Conservation (phyloP, 1,284 basidiomycete genomes). For the Boletus sp. region DNA sequence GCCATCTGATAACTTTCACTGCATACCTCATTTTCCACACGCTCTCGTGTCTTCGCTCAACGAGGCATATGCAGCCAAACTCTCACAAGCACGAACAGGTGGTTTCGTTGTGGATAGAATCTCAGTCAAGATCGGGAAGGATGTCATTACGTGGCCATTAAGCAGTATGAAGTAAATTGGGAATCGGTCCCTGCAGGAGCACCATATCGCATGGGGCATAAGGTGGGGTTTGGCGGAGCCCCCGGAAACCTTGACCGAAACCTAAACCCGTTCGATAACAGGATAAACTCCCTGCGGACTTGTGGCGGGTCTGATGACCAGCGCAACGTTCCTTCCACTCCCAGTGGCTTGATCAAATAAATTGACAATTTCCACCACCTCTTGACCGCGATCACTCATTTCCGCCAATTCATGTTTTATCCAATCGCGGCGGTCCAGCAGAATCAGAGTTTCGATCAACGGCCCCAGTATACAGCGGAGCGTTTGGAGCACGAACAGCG, state of each 20-base stretch:
- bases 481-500: slow-evolving; percentile 44
- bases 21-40: slow-evolving; percentile 50
- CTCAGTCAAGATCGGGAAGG: slow-evolving; percentile 64
- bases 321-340: slow-evolving; percentile 61
- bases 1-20: slow-evolving; percentile 31
- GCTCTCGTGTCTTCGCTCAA: slow-evolving; percentile 48
- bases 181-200: slow-evolving; percentile 13
- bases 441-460: slow-evolving; percentile 45
- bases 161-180: slow-evolving; percentile 25
- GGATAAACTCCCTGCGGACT: slow-evolving; percentile 5
- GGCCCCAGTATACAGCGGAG: slow-evolving; percentile 51
- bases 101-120: slow-evolving; percentile 51
- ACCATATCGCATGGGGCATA: slow-evolving; percentile 6
- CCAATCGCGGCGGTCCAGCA: slow-evolving; percentile 48
- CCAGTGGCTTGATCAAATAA: slow-evolving; percentile 64
- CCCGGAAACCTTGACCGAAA: no score
- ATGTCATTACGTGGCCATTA: slow-evolving; percentile 47
- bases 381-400: slow-evolving; percentile 26
- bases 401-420: slow-evolving; percentile 35
- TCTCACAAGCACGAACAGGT: slow-evolving; percentile 44
- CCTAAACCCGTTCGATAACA: slow-evolving; percentile 7
- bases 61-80: slow-evolving; percentile 38
- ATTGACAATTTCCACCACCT: slow-evolving; percentile 49
- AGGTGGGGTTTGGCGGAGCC: slow-evolving; percentile 6
- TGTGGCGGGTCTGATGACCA: slow-evolving; percentile 40